Percentiles rank a stretch among this genome's conserved stretches.
These are phyloP conservation scores for Ceriops zippeliana DNA, from an alignment of 345 rosid genomes.

Conservation along the genomic window DNA sequence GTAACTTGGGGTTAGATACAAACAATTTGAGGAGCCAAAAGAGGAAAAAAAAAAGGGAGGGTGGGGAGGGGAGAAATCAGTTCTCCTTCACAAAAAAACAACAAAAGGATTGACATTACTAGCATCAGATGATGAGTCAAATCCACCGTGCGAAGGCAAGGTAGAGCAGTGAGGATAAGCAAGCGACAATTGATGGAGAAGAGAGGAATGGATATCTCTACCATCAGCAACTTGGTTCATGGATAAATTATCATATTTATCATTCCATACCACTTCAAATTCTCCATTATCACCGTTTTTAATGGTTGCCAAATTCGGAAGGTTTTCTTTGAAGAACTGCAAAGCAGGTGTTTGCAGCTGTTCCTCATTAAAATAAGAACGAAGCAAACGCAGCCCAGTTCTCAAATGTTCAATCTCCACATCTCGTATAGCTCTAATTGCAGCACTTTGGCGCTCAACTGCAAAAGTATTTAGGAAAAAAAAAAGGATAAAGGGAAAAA, in stretches of 20 bases:
- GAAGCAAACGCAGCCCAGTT: conserved; percentile 55
- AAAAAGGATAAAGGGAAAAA: too few species aligned
- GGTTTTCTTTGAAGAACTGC: conserved; percentile 58
- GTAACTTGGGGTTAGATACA: conserved; percentile 16
- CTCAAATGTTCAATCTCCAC: conserved; percentile 59
- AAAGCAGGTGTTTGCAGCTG: conserved; percentile 52
- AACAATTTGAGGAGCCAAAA: conserved; percentile 9
- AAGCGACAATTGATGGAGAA: conserved; percentile 50
- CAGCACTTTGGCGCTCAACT: conserved; percentile 68
- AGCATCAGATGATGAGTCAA: conserved; percentile 43
- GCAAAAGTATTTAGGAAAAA: neutral
- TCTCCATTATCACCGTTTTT: conserved; percentile 46
- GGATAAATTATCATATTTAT: conserved; percentile 27
- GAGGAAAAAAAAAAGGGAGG: neutral
- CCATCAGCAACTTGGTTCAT: conserved; percentile 28
- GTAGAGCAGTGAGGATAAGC: conserved; percentile 41
- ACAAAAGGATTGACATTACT: conserved; percentile 24
- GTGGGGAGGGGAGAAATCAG: neutral
- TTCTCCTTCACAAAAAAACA: neutral
- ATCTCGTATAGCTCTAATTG: conserved; percentile 69
- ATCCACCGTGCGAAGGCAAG: conserved; percentile 45
- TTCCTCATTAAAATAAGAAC: conserved; percentile 49
- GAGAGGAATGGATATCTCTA: conserved; percentile 45
- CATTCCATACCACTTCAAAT: conserved; percentile 50
- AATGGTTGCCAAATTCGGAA: conserved; percentile 45